These are phyloP conservation scores for Claviceps spartinae DNA, from an alignment of 2,329 filamentous ascomycete genomes.

Conservation along the genomic window DNA sequence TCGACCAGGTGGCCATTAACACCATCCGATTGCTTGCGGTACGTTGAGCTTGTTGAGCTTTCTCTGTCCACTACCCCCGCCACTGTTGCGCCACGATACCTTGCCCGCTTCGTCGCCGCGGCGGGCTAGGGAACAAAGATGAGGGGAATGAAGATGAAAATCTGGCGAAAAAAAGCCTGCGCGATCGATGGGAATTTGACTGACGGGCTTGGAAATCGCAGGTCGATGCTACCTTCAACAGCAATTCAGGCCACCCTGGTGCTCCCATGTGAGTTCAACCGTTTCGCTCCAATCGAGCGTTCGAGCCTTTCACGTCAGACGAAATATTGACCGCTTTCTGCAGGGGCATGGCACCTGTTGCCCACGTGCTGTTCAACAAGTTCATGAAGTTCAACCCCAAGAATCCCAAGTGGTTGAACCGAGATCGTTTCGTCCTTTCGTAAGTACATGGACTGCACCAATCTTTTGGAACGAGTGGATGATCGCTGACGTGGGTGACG, in stretches of 20 bases:
- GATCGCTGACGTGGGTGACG: slow-evolving; percentile 2
- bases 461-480: not conserved
- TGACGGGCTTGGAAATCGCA: slow-evolving; percentile 23
- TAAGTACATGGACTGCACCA: slow-evolving; percentile 39
- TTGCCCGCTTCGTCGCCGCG: not conserved
- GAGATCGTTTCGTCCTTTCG: slow-evolving; percentile 98
- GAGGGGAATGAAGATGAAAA: not conserved
- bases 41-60: slow-evolving; percentile 40
- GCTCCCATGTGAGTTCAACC: slow-evolving; percentile 65
- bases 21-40: slow-evolving; percentile 94
- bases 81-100: slow-evolving; percentile 13
- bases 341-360: slow-evolving; percentile 77
- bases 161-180: not conserved
- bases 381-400: slow-evolving; percentile 99
- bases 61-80: slow-evolving; percentile 13
- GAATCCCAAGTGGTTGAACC: slow-evolving; percentile 94
- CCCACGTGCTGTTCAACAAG: slow-evolving; percentile 97
- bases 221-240: slow-evolving; percentile 93
- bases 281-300: not conserved
- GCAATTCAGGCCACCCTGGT: slow-evolving; percentile 97
- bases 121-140: not conserved
- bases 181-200: not conserved
- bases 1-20: slow-evolving; percentile 89
- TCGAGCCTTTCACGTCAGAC: not conserved
- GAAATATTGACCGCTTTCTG: slow-evolving; percentile 18